Evolutionary conservation across 495 filamentous ascomycete species (phyloP), one percentile per base, ranked within the genome.

Genomic region (Hypoxylon trugodes): DNA sequence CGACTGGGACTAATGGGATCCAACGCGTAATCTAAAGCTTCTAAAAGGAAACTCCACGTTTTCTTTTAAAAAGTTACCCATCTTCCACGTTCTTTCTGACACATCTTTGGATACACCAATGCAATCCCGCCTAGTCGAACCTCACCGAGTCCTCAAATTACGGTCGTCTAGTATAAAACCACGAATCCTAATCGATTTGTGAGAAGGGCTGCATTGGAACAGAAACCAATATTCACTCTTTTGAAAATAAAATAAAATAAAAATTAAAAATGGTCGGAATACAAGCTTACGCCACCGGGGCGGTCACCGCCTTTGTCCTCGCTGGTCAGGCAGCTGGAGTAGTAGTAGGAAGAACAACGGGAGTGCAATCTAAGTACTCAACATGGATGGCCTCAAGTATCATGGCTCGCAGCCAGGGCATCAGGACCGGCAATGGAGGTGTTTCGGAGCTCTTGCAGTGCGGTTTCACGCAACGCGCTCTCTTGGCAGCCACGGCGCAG

Each of bases 381-480:
- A 68, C 71, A 22, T 73, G 76, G 70, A 79, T 81, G 79, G 77
- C 77, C 10, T 70, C 74, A 16, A 79, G 77, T 53, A 71, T 81
- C 70, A 79, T 80, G 59, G 60, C 69, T 6, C 76, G 79, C 30
- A 59, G 63, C 48, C 76, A 81, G 59, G 79, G 76, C 46, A 66
- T 78, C 51, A 67, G 76, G 38, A 65, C 67, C 2, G 70, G 70
- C 35, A 43, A 46, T 0, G 67, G 69, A 16, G 72, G 71, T 9
- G 49, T 69, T 1, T 77, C 79, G 8, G 68, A 72, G 10, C 65
- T 73, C 25, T 58, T 81, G 9, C 73, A 80, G 50, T 70, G 78
- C 21, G 79, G 77, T 6, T 40, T 78, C 37, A 75, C 76, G 28
- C 76, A 80, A 47, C 64, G 67, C 1, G 73, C 76, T 9, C 40